Evolutionary conservation across 2,329 filamentous ascomycete genomes (phyloP).

Genomic region (Pseudocercospora crystallina): DNA sequence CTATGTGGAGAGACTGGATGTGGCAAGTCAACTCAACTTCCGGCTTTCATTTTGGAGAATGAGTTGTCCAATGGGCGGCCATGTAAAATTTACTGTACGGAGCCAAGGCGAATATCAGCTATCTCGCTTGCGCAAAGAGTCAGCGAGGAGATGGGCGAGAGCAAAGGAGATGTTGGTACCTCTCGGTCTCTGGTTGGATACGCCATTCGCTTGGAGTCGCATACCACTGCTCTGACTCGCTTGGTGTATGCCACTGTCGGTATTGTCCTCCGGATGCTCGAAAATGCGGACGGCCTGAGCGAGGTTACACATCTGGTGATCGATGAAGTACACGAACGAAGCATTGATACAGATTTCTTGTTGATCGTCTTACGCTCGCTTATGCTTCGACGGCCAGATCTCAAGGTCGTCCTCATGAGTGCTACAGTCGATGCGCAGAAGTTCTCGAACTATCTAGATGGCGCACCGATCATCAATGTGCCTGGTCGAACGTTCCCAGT

Average conservation of each 20-base stretch:
- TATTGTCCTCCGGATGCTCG: slow-evolving; percentile 97
- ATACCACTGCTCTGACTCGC: slow-evolving; percentile 75
- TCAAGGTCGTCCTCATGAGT: slow-evolving; percentile 96
- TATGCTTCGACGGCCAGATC: slow-evolving; percentile 70
- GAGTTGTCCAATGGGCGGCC: slow-evolving; percentile 75
- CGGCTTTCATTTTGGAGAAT: slow-evolving; percentile 87
- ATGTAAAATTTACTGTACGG: slow-evolving; percentile 94
- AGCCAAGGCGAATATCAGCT: slow-evolving; percentile 92
- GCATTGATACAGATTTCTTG: slow-evolving; percentile 95
- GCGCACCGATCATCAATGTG: slow-evolving; percentile 83
- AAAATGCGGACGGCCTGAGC: slow-evolving; percentile 78
- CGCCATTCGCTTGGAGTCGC: slow-evolving; percentile 89
- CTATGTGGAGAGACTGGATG: slow-evolving; percentile 96
- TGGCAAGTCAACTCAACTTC: slow-evolving; percentile 97
- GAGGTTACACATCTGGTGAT: slow-evolving; percentile 92
- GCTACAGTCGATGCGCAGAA: slow-evolving; percentile 90
- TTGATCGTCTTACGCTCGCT: slow-evolving; percentile 87
- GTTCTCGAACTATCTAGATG: slow-evolving; percentile 84
- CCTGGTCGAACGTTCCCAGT: slow-evolving; percentile 94
- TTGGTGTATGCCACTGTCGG: slow-evolving; percentile 85
- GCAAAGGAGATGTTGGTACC: slow-evolving; percentile 77
- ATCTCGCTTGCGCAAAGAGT: slow-evolving; percentile 91
- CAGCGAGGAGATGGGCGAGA: slow-evolving; percentile 90
- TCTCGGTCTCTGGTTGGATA: slow-evolving; percentile 84
- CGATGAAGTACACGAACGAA: slow-evolving; percentile 96